A percentile compares a stretch with the other conserved stretches of the same genome.
phyloP scores from a whole-genome alignment of 176 grass and related monocot genomes.

The Musa acuminata region DNA sequence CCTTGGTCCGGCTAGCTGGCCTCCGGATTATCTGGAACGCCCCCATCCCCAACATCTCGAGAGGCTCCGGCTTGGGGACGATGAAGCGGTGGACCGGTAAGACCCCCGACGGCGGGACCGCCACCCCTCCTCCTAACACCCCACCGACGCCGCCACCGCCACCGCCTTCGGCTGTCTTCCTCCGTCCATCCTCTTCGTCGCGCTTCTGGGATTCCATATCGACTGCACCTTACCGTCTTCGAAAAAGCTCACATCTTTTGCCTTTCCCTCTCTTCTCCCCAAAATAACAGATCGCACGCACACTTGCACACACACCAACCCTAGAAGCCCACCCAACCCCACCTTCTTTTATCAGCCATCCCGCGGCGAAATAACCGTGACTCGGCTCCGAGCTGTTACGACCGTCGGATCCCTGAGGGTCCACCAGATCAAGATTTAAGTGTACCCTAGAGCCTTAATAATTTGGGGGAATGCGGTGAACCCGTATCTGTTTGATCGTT shows the following conservation, averaged over 20 bases:
- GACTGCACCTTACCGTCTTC: neutral
- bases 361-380: neutral
- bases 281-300: neutral
- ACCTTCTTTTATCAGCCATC: neutral
- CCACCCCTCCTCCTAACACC: neutral
- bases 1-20: neutral
- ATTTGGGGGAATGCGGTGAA: neutral
- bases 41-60: slow-evolving; percentile 2
- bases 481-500: neutral
- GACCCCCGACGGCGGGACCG: neutral
- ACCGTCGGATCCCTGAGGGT: too few relatives aligned
- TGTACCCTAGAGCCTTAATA: neutral
- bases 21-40: neutral
- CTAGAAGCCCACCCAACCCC: neutral
- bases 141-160: neutral
- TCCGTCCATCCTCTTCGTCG: neutral
- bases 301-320: neutral
- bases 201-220: neutral
- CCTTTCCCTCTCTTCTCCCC: neutral
- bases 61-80: slow-evolving; percentile 5
- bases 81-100: neutral
- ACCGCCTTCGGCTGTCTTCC: neutral
- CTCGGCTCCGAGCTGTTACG: too few relatives aligned
- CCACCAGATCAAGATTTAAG: too few relatives aligned
- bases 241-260: neutral